Evolutionary conservation across 2,329 filamentous ascomycete species (phyloP).

Genomic region (Coniochaeta ligniaria): DNA sequence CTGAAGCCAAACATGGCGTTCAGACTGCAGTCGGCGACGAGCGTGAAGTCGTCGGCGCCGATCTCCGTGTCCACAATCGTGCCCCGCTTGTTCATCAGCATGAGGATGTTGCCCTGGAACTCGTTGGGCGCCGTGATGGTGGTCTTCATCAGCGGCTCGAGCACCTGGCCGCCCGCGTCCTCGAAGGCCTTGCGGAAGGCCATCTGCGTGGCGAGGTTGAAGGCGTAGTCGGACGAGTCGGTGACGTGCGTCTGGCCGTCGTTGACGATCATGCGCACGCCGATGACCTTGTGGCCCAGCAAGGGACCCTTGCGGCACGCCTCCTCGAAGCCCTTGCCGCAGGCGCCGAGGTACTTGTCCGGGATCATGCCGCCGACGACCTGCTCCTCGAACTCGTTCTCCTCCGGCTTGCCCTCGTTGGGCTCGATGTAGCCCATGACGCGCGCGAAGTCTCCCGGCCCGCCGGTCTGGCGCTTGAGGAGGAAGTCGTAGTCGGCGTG

Average conservation of each 20-base stretch:
- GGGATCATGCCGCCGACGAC: conserved; percentile 86
- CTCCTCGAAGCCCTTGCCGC: conserved; percentile 86
- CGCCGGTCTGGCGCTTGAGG: conserved; percentile 91
- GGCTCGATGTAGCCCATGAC: conserved; percentile 91
- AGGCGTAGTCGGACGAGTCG: conserved; percentile 93
- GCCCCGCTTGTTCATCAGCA: conserved; percentile 92
- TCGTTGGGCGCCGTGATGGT: conserved; percentile 92
- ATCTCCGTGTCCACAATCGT: conserved; percentile 95
- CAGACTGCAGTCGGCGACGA: conserved; percentile 85
- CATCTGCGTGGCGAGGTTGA: conserved; percentile 90
- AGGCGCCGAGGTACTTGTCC: conserved; percentile 92
- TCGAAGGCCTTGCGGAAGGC: conserved; percentile 93
- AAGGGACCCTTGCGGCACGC: conserved; percentile 82
- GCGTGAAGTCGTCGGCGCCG: conserved; percentile 86
- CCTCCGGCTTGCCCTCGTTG: conserved; percentile 55
- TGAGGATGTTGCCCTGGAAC: conserved; percentile 95
- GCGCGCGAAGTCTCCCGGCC: conserved; percentile 90
- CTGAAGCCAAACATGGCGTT: conserved; percentile 99
- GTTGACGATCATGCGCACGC: conserved; percentile 83
- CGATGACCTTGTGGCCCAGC: conserved; percentile 87
- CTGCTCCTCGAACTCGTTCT: conserved; percentile 80
- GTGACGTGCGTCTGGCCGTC: conserved; percentile 97
- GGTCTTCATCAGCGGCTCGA: conserved; percentile 98
- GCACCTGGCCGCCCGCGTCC: conserved; percentile 71
- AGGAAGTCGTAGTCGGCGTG: conserved; percentile 84